A percentile compares a stretch with the other conserved stretches of the same genome.
phyloP scores from a whole-genome alignment of 192 early-diverging fungal genomes.

The Lobosporangium transversale region DNA sequence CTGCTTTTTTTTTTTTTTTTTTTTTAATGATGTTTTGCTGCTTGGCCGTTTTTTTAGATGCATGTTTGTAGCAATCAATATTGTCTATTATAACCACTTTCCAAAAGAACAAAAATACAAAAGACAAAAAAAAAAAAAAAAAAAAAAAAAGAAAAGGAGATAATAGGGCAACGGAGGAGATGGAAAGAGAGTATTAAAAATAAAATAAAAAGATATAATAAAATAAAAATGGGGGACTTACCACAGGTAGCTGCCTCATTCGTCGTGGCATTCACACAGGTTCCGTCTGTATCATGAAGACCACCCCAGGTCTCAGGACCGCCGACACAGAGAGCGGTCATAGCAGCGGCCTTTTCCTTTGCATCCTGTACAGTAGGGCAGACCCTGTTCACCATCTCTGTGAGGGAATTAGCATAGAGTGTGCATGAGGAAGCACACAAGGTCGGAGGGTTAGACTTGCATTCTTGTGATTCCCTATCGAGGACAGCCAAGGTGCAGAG shows the following conservation, averaged over 20 bases:
- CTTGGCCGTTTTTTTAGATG: no score
- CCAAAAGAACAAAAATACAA: no score
- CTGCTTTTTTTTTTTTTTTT: background rate
- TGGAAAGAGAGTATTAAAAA: background rate
- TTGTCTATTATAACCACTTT: no score
- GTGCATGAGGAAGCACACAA: constrained; percentile 25
- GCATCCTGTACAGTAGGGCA: constrained; percentile 5
- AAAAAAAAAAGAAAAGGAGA: background rate
- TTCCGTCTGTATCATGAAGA: background rate
- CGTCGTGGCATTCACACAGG: constrained; percentile 11
- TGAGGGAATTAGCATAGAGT: background rate
- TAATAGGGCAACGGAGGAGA: background rate
- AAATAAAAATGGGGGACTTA: constrained; percentile 7
- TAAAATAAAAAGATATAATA: constrained; percentile 8
- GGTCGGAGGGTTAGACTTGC: background rate
- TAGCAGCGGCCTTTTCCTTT: background rate
- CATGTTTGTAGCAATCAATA: no score
- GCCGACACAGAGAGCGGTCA: background rate
- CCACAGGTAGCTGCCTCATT: constrained; percentile 37
- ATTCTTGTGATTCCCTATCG: background rate
- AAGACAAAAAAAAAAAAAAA: no score
- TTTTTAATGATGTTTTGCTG: no score
- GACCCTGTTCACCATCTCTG: background rate
- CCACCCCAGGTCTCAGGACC: background rate
- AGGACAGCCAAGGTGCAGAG: constrained; percentile 19